A percentile compares a stretch with the other conserved stretches of the same genome.
These are phyloP conservation scores for Nidula niveotomentosa DNA, from an alignment of 1,284 basidiomycete species.

Conservation along the genomic window DNA sequence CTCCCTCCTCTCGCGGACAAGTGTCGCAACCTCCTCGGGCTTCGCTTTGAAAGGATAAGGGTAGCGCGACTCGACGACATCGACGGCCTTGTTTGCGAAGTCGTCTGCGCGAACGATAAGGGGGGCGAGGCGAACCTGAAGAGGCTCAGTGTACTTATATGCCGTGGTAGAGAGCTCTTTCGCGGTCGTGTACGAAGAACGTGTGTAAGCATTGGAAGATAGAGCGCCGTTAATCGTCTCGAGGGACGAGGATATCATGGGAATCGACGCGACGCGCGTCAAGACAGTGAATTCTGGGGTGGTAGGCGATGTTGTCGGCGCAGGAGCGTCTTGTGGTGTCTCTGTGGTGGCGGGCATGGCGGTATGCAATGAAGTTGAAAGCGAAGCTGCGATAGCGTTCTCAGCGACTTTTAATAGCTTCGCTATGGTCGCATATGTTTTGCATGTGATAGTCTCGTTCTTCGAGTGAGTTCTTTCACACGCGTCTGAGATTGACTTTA, in stretches of 20 bases:
- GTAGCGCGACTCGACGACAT: constrained; percentile 69
- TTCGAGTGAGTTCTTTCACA: too few species aligned
- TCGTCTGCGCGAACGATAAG: constrained; percentile 62
- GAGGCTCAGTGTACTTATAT: constrained; percentile 60
- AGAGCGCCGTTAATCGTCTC: constrained; percentile 59
- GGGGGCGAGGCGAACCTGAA: constrained; percentile 65
- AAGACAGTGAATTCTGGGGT: constrained; percentile 60
- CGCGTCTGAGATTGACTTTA: too few species aligned
- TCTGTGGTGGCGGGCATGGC: too few species aligned
- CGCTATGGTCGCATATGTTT: too few species aligned
- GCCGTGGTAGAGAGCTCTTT: constrained; percentile 58
- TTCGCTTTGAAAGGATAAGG: constrained; percentile 75
- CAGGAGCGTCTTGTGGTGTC: too few species aligned
- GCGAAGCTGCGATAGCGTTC: too few species aligned
- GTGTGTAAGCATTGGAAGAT: constrained; percentile 57
- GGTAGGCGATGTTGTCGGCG: neutral
- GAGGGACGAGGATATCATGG: constrained; percentile 64
- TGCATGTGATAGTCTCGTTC: too few species aligned
- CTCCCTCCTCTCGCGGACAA: constrained; percentile 55
- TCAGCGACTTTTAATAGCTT: too few species aligned
- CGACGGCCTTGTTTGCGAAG: constrained; percentile 70
- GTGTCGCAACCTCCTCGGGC: constrained; percentile 66
- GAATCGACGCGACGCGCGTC: constrained; percentile 64
- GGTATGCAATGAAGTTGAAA: too few species aligned
- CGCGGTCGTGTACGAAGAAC: constrained; percentile 61